Evolutionary conservation across 2,329 filamentous ascomycete species (phyloP).

Genomic region (Talaromyces rugulosus): DNA sequence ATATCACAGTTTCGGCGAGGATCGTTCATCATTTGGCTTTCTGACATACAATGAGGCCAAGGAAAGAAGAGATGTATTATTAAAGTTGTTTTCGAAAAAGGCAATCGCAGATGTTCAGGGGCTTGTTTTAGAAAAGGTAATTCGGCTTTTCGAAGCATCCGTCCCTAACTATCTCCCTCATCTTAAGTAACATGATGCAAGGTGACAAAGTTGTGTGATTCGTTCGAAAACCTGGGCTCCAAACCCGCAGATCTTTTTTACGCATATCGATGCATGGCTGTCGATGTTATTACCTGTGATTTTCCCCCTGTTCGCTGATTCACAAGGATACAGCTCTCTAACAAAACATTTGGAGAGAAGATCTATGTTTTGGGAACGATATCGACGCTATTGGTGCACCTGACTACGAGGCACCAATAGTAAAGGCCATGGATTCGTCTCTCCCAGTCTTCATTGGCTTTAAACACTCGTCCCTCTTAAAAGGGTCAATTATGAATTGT

Average conservation of each 20-base stretch:
- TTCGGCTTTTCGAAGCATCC: not conserved
- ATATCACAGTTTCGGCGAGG: slow-evolving; percentile 21
- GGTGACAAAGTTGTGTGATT: slow-evolving; percentile 13
- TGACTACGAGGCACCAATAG: slow-evolving; percentile 18
- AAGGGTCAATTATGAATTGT: slow-evolving; percentile 33
- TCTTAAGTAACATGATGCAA: not conserved
- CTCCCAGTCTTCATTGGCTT: slow-evolving; percentile 17
- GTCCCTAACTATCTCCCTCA: not conserved
- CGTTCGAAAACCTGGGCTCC: slow-evolving; percentile 13
- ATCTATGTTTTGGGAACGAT: slow-evolving; percentile 21
- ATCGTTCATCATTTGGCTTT: slow-evolving; percentile 15
- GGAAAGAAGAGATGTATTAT: slow-evolving; percentile 16
- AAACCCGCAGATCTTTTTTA: slow-evolving; percentile 16
- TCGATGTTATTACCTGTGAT: slow-evolving; percentile 20
- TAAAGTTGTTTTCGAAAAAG: slow-evolving; percentile 17
- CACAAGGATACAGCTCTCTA: not conserved
- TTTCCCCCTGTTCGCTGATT: not conserved
- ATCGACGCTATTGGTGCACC: slow-evolving; percentile 19
- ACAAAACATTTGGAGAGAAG: not conserved
- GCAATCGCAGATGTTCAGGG: slow-evolving; percentile 15
- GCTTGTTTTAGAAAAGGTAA: slow-evolving; percentile 18
- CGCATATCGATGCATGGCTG: slow-evolving; percentile 19
- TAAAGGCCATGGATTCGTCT: slow-evolving; percentile 20
- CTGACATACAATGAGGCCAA: slow-evolving; percentile 19
- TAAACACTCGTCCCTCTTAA: slow-evolving; percentile 25